phyloP scores from a whole-genome alignment of 1,139 yeast species.

The Nadsonia commutata region DNA sequence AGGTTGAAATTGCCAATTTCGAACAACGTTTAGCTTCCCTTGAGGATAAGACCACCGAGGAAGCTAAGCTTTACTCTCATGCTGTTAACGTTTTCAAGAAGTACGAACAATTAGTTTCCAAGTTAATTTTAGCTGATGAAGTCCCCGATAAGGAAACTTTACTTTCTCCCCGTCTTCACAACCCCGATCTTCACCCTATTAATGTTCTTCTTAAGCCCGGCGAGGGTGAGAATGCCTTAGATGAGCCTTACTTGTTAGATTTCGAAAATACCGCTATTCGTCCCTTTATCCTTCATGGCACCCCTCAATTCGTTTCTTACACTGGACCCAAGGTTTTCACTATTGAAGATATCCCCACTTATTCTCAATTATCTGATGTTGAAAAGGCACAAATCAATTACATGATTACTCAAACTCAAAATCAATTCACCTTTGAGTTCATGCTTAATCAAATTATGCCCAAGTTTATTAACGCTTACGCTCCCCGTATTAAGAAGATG shows the following conservation, averaged over 20 bases:
- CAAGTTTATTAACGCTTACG: constrained; percentile 50
- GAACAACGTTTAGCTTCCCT: constrained; percentile 45
- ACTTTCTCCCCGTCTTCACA: constrained; percentile 56
- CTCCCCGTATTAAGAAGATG: constrained; percentile 26
- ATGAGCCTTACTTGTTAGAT: constrained; percentile 45
- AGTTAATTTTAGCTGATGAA: constrained; percentile 32
- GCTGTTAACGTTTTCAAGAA: constrained; percentile 38
- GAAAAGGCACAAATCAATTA: constrained; percentile 73
- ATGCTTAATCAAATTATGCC: constrained; percentile 38
- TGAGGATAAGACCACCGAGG: constrained; percentile 23
- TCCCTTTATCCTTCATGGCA: constrained; percentile 63
- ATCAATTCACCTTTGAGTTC: constrained; percentile 78
- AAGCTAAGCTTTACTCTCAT: constrained; percentile 12
- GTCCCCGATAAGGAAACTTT: constrained; percentile 21
- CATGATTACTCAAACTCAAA: constrained; percentile 80
- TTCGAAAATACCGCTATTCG: constrained; percentile 68
- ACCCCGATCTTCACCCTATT: constrained; percentile 84
- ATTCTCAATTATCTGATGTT: constrained; percentile 45
- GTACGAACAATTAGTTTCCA: constrained; percentile 38
- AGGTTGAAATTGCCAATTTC: constrained; percentile 50
- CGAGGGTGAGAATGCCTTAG: constrained; percentile 18
- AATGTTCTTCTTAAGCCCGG: constrained; percentile 47
- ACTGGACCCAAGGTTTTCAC: constrained; percentile 77
- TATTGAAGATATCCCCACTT: constrained; percentile 61
- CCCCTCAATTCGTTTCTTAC: constrained; percentile 75